Evolutionary conservation across 768 basidiomycete species (phyloP).

Genomic region (Cyclocybe aegerita): DNA sequence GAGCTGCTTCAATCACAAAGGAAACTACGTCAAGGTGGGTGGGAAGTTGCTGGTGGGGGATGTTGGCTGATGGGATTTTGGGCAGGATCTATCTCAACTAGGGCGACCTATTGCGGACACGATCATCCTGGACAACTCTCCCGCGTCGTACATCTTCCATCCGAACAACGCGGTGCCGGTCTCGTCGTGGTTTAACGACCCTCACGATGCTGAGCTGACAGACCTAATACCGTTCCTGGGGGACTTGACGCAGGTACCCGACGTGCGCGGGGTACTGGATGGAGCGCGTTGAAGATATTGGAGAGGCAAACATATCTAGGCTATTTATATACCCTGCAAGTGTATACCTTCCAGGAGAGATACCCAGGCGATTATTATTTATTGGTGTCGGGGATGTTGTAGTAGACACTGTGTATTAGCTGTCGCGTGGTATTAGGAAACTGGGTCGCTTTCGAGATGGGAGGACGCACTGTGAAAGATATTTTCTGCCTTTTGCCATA

Average conservation of each 20-base stretch:
- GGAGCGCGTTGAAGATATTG: constrained; percentile 58
- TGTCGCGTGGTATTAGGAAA: constrained; percentile 12
- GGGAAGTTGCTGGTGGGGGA: neutral
- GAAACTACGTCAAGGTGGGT: constrained; percentile 95
- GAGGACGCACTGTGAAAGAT: constrained; percentile 57
- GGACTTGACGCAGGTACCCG: constrained; percentile 81
- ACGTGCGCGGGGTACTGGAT: constrained; percentile 90
- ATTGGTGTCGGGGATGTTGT: constrained; percentile 13
- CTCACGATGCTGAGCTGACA: constrained; percentile 96
- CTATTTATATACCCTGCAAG: constrained; percentile 19
- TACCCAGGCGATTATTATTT: constrained; percentile 14
- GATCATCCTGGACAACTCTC: constrained; percentile 98
- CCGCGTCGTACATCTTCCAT: constrained; percentile 98
- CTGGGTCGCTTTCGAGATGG: neutral
- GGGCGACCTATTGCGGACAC: constrained; percentile 92
- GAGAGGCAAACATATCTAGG: constrained; percentile 2
- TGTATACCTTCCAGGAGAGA: constrained; percentile 18
- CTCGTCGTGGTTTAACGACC: constrained; percentile 99
- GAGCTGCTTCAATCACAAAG: constrained; percentile 98
- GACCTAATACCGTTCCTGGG: constrained; percentile 93
- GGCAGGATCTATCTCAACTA: constrained; percentile 92
- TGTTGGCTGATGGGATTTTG: neutral
- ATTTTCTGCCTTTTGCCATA: constrained; percentile 73
- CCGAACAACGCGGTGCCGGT: constrained; percentile 99
- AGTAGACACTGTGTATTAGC: constrained; percentile 13